A percentile compares a stretch with the other conserved stretches of the same genome.
Conservation (phyloP, 805 yeast species). For the Barnettozyma populi region DNA sequence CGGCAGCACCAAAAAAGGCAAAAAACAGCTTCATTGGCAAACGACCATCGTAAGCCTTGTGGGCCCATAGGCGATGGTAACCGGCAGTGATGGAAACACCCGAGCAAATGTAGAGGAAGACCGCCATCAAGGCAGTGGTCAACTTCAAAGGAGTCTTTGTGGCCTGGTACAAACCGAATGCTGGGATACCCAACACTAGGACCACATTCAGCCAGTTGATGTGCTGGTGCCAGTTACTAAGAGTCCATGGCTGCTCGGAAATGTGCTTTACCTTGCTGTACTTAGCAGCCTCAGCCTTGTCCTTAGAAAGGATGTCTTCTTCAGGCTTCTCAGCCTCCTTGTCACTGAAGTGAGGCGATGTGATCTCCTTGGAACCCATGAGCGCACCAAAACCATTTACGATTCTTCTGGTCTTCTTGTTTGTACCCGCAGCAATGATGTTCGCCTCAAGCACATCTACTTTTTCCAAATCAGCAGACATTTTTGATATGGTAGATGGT, state of each 20-base stretch:
- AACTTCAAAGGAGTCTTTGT: conserved; percentile 40
- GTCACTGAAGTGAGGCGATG: conserved; percentile 61
- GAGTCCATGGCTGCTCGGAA: conserved; percentile 76
- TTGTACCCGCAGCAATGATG: conserved; percentile 77
- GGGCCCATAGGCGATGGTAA: conserved; percentile 77
- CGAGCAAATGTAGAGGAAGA: conserved; percentile 49
- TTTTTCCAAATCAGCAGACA: conserved; percentile 19
- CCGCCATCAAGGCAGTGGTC: conserved; percentile 25
- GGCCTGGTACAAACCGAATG: conserved; percentile 44
- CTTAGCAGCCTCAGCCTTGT: conserved; percentile 35
- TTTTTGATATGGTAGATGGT: neutral
- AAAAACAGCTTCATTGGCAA: conserved; percentile 56
- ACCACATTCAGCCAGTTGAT: conserved; percentile 73
- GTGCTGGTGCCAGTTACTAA: conserved; percentile 64
- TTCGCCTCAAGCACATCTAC: conserved; percentile 68
- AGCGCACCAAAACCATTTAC: conserved; percentile 76
- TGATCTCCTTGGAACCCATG: conserved; percentile 78
- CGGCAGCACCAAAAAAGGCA: conserved; percentile 78
- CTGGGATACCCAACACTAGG: conserved; percentile 58
- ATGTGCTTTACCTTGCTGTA: conserved; percentile 46
- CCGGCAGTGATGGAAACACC: conserved; percentile 83
- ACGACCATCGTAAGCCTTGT: conserved; percentile 62
- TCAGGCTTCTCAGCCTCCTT: conserved; percentile 37
- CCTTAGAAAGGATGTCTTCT: conserved; percentile 39
- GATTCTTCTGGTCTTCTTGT: conserved; percentile 62